Evolutionary conservation across 2,329 filamentous ascomycete genomes (phyloP), one percentile per base, ranked within the genome.

Genomic region (Xenosphaeropsis pyriputrescens): DNA sequence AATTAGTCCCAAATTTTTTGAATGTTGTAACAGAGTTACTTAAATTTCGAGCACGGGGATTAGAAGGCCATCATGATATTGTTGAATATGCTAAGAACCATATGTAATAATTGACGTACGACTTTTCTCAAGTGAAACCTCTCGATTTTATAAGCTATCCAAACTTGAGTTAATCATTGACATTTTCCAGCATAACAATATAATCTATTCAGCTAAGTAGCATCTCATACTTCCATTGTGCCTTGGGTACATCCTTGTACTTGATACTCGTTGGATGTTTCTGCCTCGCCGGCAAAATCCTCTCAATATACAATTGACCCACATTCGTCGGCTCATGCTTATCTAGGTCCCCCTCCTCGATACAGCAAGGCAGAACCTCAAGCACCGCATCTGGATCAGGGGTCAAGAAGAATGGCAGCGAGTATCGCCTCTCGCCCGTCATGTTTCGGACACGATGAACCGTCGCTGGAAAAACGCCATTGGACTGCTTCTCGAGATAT

Each of bases 361-460:
- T 37, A 34, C 51, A 50, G 17, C 43, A 48, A 2, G 22, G 22
- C 3, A 54, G 36, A 3, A 50, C 52, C 40, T 51, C 48, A 6
- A 54, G 50, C 2, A 18, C 49, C 41, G 50, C 52, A 36, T 54
- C 51, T 41, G 53, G 53, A 37, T 54, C 52, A 36, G 53, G 51
- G 1, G 45, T 48, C 39, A 71, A 65, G 50, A 73, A 74, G 37
- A 73, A 65, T 0, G 69, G 67, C 12, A 74, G 57, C 5, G 64
- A 70, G 47, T 72, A 75, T 29, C 72, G 59, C 47, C 72, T 64
- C 9, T 53, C 55, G 2, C 57, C 57, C 3, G 61, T 63, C 22
- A 26, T 26, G 55, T 73, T 73, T 44, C 73, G 64, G 17, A 75
- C 70, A 6, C 69, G 57, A 48, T 75, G 71, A 3, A 69, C 50